Conservation (phyloP, 257 asterid genomes). For the Plantago elongata region DNA sequence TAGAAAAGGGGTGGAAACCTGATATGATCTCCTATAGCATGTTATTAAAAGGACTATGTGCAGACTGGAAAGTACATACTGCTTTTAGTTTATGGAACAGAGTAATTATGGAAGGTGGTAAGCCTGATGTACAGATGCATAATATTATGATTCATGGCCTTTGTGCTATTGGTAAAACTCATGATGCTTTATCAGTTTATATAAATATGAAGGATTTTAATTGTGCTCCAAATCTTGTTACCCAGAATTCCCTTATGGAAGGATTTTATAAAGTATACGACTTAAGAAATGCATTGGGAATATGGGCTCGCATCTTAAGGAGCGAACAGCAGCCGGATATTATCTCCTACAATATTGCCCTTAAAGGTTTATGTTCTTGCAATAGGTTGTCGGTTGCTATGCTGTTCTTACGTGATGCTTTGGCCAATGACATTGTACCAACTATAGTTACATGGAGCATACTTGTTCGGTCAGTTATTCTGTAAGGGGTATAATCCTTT, state of each 20-base stretch:
- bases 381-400: conserved; percentile 51
- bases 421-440: conserved; percentile 52
- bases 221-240: conserved; percentile 69
- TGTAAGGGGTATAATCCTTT: conserved; percentile 25
- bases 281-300: conserved; percentile 49
- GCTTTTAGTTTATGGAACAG: conserved; percentile 70
- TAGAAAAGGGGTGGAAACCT: conserved; percentile 60
- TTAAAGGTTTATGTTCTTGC: conserved; percentile 88
- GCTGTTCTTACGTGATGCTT: conserved; percentile 60
- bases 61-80: conserved; percentile 47
- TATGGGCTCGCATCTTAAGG: conserved; percentile 81
- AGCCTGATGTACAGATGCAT: conserved; percentile 84
- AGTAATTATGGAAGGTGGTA: conserved; percentile 42
- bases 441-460: conserved; percentile 81
- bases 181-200: conserved; percentile 49
- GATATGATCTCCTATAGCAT: conserved; percentile 68
- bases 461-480: conserved; percentile 82
- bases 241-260: conserved; percentile 85
- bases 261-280: conserved; percentile 80
- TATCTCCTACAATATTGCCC: conserved; percentile 77
- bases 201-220: conserved; percentile 51
- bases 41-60: conserved; percentile 77
- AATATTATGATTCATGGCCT: conserved; percentile 93
- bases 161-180: conserved; percentile 60
- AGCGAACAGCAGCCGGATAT: conserved; percentile 68